phyloP scores from a whole-genome alignment of 2,329 filamentous ascomycete species.

The Hirsutella thompsonii region DNA sequence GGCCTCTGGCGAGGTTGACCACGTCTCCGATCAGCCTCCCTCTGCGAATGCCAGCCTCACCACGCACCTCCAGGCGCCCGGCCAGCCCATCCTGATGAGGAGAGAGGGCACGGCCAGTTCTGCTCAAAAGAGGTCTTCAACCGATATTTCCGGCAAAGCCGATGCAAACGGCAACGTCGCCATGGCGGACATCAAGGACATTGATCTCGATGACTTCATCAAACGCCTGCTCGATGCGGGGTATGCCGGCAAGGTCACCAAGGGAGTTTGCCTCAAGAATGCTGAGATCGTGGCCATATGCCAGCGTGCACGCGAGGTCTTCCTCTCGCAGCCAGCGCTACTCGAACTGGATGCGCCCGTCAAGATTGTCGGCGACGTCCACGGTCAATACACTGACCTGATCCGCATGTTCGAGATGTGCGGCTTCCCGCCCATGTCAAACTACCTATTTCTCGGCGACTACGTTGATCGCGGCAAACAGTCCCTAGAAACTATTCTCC shows the following conservation, averaged over 20 bases:
- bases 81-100: slow-evolving; percentile 82
- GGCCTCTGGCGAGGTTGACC: slow-evolving; percentile 79
- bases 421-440: slow-evolving; percentile 81
- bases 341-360: slow-evolving; percentile 88
- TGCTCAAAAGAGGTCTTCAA: slow-evolving; percentile 34
- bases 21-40: slow-evolving; percentile 84
- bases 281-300: slow-evolving; percentile 94
- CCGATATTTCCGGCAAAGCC: slow-evolving; percentile 23
- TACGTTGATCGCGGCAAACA: slow-evolving; percentile 97
- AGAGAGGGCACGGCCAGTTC: slow-evolving; percentile 60
- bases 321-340: slow-evolving; percentile 82
- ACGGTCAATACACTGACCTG: slow-evolving; percentile 91
- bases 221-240: slow-evolving; percentile 86
- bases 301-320: slow-evolving; percentile 73
- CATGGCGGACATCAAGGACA: slow-evolving; percentile 82
- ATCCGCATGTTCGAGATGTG: slow-evolving; percentile 99
- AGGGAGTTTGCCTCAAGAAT: slow-evolving; percentile 94
- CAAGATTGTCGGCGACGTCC: slow-evolving; percentile 95
- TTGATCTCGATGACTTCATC: slow-evolving; percentile 96
- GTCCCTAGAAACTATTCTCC: slow-evolving; percentile 83
- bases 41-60: slow-evolving; percentile 47
- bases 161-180: slow-evolving; percentile 49
- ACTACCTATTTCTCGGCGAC: slow-evolving; percentile 90
- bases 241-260: slow-evolving; percentile 93
- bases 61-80: slow-evolving; percentile 53